A percentile compares a stretch with the other conserved stretches of the same genome.
phyloP scores from a whole-genome alignment of 768 basidiomycete species.

The Trametes cinnabarina region DNA sequence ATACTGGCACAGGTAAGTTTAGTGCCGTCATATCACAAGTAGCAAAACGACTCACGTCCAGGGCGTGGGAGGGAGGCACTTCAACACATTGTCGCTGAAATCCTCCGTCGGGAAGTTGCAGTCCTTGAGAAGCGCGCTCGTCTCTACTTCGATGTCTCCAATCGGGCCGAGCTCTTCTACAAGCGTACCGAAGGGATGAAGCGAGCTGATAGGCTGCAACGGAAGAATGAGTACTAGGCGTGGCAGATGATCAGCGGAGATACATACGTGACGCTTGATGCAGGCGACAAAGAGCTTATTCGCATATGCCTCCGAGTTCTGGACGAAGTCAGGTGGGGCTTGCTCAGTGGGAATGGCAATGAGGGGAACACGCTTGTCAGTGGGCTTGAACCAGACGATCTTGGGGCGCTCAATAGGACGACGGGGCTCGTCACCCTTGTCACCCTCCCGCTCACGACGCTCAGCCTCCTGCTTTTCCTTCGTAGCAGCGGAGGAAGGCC shows the following conservation, averaged over 20 bases:
- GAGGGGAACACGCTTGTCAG: slow-evolving; percentile 96
- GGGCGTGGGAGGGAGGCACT: slow-evolving; percentile 93
- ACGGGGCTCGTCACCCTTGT: slow-evolving; percentile 80
- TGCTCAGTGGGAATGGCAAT: slow-evolving; percentile 99
- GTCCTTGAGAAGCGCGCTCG: slow-evolving; percentile 94
- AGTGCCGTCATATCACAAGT: not conserved
- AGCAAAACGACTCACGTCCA: slow-evolving; percentile 74
- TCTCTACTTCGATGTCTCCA: slow-evolving; percentile 98
- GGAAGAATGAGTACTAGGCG: slow-evolving; percentile 6
- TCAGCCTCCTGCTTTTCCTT: slow-evolving; percentile 99
- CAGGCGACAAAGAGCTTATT: slow-evolving; percentile 95
- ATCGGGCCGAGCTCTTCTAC: slow-evolving; percentile 98
- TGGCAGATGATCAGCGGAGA: slow-evolving; percentile 9
- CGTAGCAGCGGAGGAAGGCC: slow-evolving; percentile 94
- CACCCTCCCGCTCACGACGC: slow-evolving; percentile 94
- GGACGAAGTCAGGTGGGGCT: slow-evolving; percentile 93
- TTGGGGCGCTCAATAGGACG: slow-evolving; percentile 89
- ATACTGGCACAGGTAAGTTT: slow-evolving; percentile 45
- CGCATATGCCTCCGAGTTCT: slow-evolving; percentile 87
- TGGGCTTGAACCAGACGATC: slow-evolving; percentile 99
- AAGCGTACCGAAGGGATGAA: slow-evolving; percentile 97
- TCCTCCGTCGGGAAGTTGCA: slow-evolving; percentile 99
- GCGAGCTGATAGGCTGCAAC: slow-evolving; percentile 81
- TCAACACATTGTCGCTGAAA: slow-evolving; percentile 90
- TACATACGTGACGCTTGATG: slow-evolving; percentile 92